Base-by-base conservation (phyloP, 768 basidiomycete species). In the Trametes cubensis region DNA sequence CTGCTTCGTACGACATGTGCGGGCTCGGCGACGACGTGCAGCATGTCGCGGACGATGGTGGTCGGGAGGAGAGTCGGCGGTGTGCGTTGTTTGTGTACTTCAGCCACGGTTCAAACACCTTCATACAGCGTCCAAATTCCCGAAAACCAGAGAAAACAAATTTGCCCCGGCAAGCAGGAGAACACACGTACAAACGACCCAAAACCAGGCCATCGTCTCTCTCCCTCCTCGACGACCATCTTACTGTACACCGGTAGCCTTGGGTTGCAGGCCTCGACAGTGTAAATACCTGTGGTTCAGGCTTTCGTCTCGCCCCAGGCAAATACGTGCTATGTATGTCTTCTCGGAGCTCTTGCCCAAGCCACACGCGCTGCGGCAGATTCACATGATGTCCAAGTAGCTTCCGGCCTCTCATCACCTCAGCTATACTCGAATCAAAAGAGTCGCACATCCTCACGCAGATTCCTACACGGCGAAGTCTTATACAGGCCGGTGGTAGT, bases 111-210 rank as follows among this genome's bases (percentile, higher is more conserved):
- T 80, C 79, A 84, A 86, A 83, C 83, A 83, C 78, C 78, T 79
- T 76, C 77, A 79, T 80, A 84, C 83, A 84, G 73, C 77, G 82
- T 82, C 81, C 87, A 89, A 88, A 89, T 84, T 78, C 76, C 82
- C 74, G 78, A 87, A 81, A 85, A 87, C 86, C 85, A 77, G 78
- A 80, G 85, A 87, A 87, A 86, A 88, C 87, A 89, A 85, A 79
- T 69, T 71, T 70, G 74, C 66, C 65, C 70, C 68, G 62, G 62
- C 70, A 70, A 71, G 73, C 71, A 73, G 62, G 67, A 67, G 72
- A 70, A 74, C 66, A 72, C 71, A 74, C 70, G 70, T 62, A 70
- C 73, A 73, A 73, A 74, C 70, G 70, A 46, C 58, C 49, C 64
- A 59, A 62, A 66, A 66, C 65, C 53, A 39, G 41, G 53, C 65